phyloP scores from a whole-genome alignment of 2,329 filamentous ascomycete species.

The Trichoderma sp. region DNA sequence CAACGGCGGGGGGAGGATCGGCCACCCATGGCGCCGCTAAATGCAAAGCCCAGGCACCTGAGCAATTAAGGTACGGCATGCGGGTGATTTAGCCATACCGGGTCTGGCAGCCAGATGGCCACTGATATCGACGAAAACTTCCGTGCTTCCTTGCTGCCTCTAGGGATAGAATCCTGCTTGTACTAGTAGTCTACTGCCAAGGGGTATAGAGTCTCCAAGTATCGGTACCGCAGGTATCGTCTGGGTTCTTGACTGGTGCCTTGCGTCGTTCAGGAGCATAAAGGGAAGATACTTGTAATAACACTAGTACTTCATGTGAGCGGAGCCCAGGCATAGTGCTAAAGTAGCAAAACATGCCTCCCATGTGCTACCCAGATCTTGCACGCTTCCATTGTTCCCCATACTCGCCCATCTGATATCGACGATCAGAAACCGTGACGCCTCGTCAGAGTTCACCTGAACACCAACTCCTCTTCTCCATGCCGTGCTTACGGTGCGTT shows the following conservation, averaged over 20 bases:
- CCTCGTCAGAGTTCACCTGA: neutral
- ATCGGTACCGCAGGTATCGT: neutral
- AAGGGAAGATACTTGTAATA: neutral
- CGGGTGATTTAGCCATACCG: neutral
- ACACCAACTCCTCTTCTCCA: neutral
- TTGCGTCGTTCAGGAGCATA: neutral
- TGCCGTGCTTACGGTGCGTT: neutral
- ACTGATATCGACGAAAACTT: conserved; percentile 1
- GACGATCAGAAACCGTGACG: neutral
- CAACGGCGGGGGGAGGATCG: neutral
- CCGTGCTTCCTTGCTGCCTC: neutral
- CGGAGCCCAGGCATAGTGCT: conserved; percentile 1
- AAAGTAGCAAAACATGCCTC: neutral
- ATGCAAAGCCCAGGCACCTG: conserved; percentile 3
- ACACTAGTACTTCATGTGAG: neutral
- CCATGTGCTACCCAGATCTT: neutral
- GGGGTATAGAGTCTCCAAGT: neutral
- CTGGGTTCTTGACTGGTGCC: neutral
- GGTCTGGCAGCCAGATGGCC: neutral
- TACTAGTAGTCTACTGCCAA: neutral
- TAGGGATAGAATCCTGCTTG: neutral
- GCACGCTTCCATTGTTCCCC: neutral
- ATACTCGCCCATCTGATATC: neutral
- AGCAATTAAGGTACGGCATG: conserved; percentile 2
- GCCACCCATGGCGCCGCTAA: neutral